These are phyloP conservation scores for Letharia columbiana DNA, from an alignment of 495 filamentous ascomycete species.

Conservation along the genomic window DNA sequence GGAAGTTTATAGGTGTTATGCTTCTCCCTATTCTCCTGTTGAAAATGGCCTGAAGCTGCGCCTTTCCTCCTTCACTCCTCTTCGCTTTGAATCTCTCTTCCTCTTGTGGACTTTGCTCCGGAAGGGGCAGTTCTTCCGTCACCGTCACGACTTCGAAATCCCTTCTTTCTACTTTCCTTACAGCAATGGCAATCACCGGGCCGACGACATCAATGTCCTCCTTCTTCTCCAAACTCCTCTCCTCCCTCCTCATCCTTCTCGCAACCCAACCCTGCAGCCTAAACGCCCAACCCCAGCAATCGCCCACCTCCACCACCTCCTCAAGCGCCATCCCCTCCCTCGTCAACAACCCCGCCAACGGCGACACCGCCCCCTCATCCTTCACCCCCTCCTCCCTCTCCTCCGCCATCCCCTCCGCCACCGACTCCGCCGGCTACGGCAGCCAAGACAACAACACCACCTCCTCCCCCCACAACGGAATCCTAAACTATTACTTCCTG, in stretches of 20 bases:
- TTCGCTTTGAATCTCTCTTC: neutral
- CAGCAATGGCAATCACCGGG: slow-evolving; percentile 3
- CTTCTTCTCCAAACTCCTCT: neutral
- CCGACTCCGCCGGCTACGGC: slow-evolving; percentile 5
- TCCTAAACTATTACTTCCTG: slow-evolving; percentile 33
- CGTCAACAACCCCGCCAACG: slow-evolving; percentile 8
- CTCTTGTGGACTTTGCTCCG: neutral
- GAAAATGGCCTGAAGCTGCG: neutral
- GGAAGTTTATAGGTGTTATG: neutral
- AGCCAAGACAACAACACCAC: neutral
- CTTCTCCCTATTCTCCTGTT: neutral
- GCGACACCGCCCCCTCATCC: slow-evolving; percentile 7
- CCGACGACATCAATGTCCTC: too few relatives aligned
- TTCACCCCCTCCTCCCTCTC: slow-evolving; percentile 7
- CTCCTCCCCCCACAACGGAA: slow-evolving; percentile 13
- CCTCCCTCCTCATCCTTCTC: slow-evolving; percentile 1
- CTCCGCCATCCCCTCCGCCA: slow-evolving; percentile 11
- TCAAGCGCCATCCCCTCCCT: neutral
- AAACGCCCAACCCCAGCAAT: neutral
- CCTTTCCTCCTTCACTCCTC: neutral
- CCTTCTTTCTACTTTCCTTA: neutral
- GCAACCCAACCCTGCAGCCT: neutral
- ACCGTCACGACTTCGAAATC: neutral
- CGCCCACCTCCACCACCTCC: neutral
- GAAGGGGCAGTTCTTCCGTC: too few relatives aligned